Conservation (phyloP, 2,329 filamentous ascomycete genomes). For the Verticillium isaacii region DNA sequence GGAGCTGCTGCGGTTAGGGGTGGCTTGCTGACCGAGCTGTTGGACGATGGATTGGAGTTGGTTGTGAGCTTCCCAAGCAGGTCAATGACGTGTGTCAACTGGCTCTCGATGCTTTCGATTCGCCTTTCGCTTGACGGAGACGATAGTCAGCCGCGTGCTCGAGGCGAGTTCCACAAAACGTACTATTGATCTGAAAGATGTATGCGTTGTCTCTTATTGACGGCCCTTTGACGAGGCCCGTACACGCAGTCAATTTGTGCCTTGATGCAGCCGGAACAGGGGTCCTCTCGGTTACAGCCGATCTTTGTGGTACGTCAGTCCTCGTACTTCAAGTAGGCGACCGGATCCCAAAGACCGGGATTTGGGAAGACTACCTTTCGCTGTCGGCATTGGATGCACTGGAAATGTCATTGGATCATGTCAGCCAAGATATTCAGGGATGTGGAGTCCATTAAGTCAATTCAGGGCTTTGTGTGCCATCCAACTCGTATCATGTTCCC, state of each 20-base stretch:
- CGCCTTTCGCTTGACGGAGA: neutral
- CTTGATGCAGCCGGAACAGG: neutral
- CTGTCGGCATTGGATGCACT: neutral
- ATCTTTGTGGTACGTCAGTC: neutral
- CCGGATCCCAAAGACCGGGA: no score
- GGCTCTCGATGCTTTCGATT: neutral
- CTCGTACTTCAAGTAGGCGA: neutral
- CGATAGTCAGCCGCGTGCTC: neutral
- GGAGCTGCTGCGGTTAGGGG: constrained; percentile 2
- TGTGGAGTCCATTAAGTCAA: neutral
- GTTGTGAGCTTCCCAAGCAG: constrained; percentile 26
- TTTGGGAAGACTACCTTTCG: neutral
- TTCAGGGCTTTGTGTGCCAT: neutral
- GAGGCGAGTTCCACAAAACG: neutral
- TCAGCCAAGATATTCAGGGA: neutral
- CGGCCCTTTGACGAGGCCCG: neutral
- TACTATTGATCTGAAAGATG: constrained; percentile 14
- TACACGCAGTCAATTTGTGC: neutral
- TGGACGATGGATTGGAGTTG: constrained; percentile 9
- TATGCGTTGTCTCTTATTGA: constrained; percentile 12
- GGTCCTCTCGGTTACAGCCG: neutral
- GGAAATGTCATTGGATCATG: neutral
- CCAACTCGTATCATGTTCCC: neutral
- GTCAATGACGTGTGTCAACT: constrained; percentile 17
- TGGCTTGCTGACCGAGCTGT: constrained; percentile 13